Percentiles rank a stretch among this genome's conserved stretches.
These are phyloP conservation scores for Lichtheimia ornata DNA, from an alignment of 371 early-diverging fungal species.

Conservation along the genomic window DNA sequence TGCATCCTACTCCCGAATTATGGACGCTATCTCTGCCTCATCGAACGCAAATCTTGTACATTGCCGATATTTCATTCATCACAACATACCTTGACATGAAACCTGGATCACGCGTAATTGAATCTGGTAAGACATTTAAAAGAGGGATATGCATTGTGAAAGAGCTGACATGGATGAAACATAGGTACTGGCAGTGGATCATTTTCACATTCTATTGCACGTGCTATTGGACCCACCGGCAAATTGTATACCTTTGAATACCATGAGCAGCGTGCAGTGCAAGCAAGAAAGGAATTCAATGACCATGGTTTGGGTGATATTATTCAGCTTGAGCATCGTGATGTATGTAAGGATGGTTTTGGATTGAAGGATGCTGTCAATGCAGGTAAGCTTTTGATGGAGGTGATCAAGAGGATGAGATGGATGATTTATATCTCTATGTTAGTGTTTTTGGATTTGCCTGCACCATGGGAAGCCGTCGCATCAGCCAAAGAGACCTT, in stretches of 20 bases:
- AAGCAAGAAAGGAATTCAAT: slow-evolving; percentile 79
- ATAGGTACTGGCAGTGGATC: slow-evolving; percentile 94
- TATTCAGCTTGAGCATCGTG: slow-evolving; percentile 76
- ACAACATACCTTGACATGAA: slow-evolving; percentile 76
- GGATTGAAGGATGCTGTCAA: slow-evolving; percentile 70
- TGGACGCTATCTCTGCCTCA: slow-evolving; percentile 94
- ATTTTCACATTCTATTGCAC: slow-evolving; percentile 91
- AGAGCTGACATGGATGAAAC: background rate
- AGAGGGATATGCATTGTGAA: background rate
- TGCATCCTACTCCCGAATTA: slow-evolving; percentile 93
- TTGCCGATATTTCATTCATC: slow-evolving; percentile 91
- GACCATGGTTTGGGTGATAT: slow-evolving; percentile 72
- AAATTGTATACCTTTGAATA: slow-evolving; percentile 93
- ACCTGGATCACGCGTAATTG: slow-evolving; percentile 87
- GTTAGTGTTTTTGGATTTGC: slow-evolving; percentile 92
- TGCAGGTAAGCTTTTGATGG: slow-evolving; percentile 53
- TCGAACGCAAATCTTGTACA: slow-evolving; percentile 94
- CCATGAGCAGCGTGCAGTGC: slow-evolving; percentile 76
- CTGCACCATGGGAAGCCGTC: slow-evolving; percentile 96
- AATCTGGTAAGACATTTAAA: slow-evolving; percentile 65
- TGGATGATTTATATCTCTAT: background rate
- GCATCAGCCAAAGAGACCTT: slow-evolving; percentile 81
- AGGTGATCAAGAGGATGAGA: too few relatives aligned
- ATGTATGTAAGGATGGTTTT: slow-evolving; percentile 93
- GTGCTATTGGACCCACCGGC: slow-evolving; percentile 86